Percentiles rank a stretch among this genome's conserved stretches.
These are phyloP conservation scores for Daedaleopsis nitida DNA, from an alignment of 768 basidiomycete genomes.

Conservation along the genomic window DNA sequence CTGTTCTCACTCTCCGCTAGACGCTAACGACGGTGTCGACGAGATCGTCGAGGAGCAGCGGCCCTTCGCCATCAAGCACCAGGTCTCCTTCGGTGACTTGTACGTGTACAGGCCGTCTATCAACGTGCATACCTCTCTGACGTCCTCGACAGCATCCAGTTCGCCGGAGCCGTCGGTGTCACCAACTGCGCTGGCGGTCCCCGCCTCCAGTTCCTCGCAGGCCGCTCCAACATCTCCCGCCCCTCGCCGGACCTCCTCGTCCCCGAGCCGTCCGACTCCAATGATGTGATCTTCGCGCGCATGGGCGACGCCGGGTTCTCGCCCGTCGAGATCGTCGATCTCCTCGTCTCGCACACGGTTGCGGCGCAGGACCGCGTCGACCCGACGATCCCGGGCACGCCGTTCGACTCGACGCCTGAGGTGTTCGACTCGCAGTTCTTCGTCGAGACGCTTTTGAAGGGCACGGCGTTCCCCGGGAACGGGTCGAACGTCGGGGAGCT, in stretches of 20 bases:
- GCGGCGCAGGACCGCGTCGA: slow-evolving; percentile 30
- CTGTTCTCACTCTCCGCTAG: not conserved
- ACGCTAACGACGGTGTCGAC: slow-evolving; percentile 35
- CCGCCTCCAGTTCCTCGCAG: slow-evolving; percentile 30
- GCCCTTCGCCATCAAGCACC: slow-evolving; percentile 37
- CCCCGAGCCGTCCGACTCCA: slow-evolving; percentile 23
- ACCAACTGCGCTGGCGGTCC: slow-evolving; percentile 32
- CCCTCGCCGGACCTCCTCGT: slow-evolving; percentile 23
- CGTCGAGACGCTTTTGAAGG: slow-evolving; percentile 24
- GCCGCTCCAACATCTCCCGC: slow-evolving; percentile 27
- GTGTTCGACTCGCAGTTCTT: slow-evolving; percentile 34
- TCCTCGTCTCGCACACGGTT: slow-evolving; percentile 30
- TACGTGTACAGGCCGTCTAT: slow-evolving; percentile 26
- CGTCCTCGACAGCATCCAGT: slow-evolving; percentile 29
- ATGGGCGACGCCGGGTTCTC: slow-evolving; percentile 19
- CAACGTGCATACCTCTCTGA: not conserved
- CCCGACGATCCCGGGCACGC: slow-evolving; percentile 22
- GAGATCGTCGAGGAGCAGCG: slow-evolving; percentile 41
- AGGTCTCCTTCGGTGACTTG: slow-evolving; percentile 49
- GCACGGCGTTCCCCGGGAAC: slow-evolving; percentile 23
- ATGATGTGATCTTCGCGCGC: slow-evolving; percentile 17
- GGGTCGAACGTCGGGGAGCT: slow-evolving; percentile 30
- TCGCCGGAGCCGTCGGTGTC: slow-evolving; percentile 33
- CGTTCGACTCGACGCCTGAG: slow-evolving; percentile 32
- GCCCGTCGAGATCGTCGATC: slow-evolving; percentile 17